phyloP scores from a whole-genome alignment of 208 protist species.

The Wallacemonas rigidus region DNA sequence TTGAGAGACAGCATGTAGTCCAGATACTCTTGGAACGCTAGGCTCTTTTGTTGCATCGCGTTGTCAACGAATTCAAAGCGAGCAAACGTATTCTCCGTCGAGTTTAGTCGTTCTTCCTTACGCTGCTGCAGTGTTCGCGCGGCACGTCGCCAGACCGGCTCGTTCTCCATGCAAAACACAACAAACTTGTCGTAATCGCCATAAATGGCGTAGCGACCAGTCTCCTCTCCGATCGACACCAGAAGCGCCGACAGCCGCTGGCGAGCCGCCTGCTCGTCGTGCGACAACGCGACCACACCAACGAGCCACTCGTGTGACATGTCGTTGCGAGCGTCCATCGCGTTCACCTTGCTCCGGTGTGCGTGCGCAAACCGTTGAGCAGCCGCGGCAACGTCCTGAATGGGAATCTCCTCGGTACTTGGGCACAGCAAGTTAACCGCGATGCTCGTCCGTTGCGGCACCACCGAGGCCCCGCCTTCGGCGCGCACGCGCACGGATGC shows the following conservation, averaged over 20 bases:
- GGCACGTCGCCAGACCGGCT: conserved; percentile 47
- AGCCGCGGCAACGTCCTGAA: conserved; percentile 11
- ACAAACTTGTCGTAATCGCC: conserved; percentile 44
- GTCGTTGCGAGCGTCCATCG: conserved; percentile 21
- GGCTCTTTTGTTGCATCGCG: conserved; percentile 31
- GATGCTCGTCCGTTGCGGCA: conserved; percentile 13
- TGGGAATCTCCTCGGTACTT: background rate
- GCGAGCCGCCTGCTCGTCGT: conserved; percentile 38
- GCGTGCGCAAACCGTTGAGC: conserved; percentile 32
- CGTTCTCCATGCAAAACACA: conserved; percentile 38
- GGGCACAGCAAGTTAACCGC: conserved; percentile 13
- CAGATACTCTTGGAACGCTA: conserved; percentile 37
- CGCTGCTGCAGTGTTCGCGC: conserved; percentile 32
- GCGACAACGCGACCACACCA: conserved; percentile 12
- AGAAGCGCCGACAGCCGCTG: conserved; percentile 28
- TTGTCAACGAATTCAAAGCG: conserved; percentile 44
- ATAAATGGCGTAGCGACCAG: conserved; percentile 24
- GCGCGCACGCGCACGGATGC: conserved; percentile 10
- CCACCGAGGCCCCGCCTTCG: background rate
- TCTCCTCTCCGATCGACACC: conserved; percentile 27
- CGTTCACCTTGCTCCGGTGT: conserved; percentile 15
- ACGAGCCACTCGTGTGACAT: conserved; percentile 32
- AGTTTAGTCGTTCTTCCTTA: conserved; percentile 46
- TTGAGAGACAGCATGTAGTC: conserved; percentile 51
- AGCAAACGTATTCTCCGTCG: conserved; percentile 47